Conservation (phyloP, 1,139 yeast species). For the Scheffersomyces insectosa region DNA sequence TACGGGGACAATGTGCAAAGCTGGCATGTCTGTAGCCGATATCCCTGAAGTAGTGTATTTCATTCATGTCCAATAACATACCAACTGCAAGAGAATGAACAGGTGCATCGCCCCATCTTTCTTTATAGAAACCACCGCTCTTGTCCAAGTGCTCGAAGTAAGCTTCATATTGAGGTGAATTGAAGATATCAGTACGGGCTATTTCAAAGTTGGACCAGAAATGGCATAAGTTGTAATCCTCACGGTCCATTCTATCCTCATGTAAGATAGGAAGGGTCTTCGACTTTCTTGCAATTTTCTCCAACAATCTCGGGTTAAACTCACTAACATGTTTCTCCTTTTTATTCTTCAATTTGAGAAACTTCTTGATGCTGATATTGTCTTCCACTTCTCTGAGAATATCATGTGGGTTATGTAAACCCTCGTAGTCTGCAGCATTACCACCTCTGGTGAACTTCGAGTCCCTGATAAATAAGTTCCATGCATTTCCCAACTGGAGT, state of each 20-base stretch:
- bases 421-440: slow-evolving; percentile 22
- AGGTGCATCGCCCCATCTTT: slow-evolving; percentile 97
- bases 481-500: slow-evolving; percentile 54
- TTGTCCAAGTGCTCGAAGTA: slow-evolving; percentile 68
- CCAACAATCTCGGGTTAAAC: slow-evolving; percentile 10
- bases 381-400: slow-evolving; percentile 29
- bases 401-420: slow-evolving; percentile 15
- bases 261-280: slow-evolving; percentile 34
- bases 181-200: slow-evolving; percentile 74
- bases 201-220: slow-evolving; percentile 96
- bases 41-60: slow-evolving; percentile 86
- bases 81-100: slow-evolving; percentile 85
- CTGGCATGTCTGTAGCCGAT: slow-evolving; percentile 84
- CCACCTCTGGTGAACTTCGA: slow-evolving; percentile 25
- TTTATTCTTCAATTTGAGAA: slow-evolving; percentile 17
- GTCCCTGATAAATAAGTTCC: slow-evolving; percentile 54
- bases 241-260: slow-evolving; percentile 59
- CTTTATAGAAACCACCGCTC: slow-evolving; percentile 80
- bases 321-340: slow-evolving; percentile 14
- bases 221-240: slow-evolving; percentile 78
- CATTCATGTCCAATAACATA: slow-evolving; percentile 61
- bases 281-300: slow-evolving; percentile 24
- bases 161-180: slow-evolving; percentile 58
- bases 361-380: slow-evolving; percentile 25
- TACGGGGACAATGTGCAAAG: slow-evolving; percentile 80